Evolutionary conservation across 257 asterid genomes (phyloP).

Genomic region (Avicennia marina): DNA sequence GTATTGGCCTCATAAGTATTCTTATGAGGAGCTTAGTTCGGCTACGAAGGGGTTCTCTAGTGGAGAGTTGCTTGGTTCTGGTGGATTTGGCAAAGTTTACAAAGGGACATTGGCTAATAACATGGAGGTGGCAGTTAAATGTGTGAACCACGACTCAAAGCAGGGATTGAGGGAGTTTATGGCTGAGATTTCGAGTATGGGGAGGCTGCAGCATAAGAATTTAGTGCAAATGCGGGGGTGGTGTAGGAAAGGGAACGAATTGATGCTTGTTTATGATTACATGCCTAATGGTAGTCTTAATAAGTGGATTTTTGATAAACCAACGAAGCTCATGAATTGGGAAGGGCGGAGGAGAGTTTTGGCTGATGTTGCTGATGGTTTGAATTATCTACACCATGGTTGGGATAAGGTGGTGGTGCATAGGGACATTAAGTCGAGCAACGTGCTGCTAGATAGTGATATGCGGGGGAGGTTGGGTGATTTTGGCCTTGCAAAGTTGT

Average conservation of each 20-base stretch:
- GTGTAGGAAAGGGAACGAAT: slow-evolving; percentile 67
- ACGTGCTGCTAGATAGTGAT: slow-evolving; percentile 60
- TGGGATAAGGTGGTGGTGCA: slow-evolving; percentile 87
- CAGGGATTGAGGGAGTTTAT: slow-evolving; percentile 83
- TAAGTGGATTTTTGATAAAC: slow-evolving; percentile 64
- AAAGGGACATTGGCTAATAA: slow-evolving; percentile 42
- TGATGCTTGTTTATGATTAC: slow-evolving; percentile 69
- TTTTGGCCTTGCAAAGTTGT: slow-evolving; percentile 73
- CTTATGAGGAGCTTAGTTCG: slow-evolving; percentile 49
- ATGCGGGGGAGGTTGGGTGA: slow-evolving; percentile 81
- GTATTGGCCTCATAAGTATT: slow-evolving; percentile 80
- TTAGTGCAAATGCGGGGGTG: slow-evolving; percentile 75
- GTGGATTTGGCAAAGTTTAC: slow-evolving; percentile 88
- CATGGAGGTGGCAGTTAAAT: slow-evolving; percentile 67
- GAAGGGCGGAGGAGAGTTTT: slow-evolving; percentile 52
- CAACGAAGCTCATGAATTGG: slow-evolving; percentile 55
- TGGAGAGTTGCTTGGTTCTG: slow-evolving; percentile 53
- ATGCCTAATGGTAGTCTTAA: slow-evolving; percentile 86
- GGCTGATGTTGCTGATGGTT: slow-evolving; percentile 72
- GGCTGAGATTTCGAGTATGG: slow-evolving; percentile 87
- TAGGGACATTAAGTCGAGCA: slow-evolving; percentile 85
- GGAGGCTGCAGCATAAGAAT: slow-evolving; percentile 84
- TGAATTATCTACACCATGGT: slow-evolving; percentile 69
- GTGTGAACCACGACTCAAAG: slow-evolving; percentile 73
- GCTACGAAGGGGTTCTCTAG: slow-evolving; percentile 56